Percentiles rank a stretch among this genome's conserved stretches.
Evolutionary conservation across 805 yeast species (phyloP).

Genomic region (Nakazawaea ernobii): DNA sequence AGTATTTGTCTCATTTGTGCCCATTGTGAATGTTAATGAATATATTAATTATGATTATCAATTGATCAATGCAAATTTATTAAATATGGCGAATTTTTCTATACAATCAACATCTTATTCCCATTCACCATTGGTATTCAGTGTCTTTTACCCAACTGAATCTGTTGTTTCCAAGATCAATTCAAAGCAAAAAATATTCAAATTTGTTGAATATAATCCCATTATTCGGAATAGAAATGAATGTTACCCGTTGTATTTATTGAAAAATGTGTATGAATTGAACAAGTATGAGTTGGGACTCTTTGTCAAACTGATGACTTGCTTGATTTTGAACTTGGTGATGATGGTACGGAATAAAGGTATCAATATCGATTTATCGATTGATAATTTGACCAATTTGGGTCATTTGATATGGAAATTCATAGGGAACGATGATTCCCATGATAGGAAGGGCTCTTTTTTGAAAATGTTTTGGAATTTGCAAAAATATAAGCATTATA

Average conservation of each 20-base stretch:
- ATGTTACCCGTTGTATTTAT: constrained; percentile 10
- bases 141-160: constrained; percentile 4
- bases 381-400: constrained; percentile 8
- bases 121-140: constrained; percentile 18
- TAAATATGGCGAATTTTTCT: constrained; percentile 15
- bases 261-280: constrained; percentile 14
- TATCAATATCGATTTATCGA: constrained; percentile 1
- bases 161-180: constrained; percentile 2
- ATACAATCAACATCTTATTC: constrained; percentile 14
- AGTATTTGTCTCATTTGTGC: constrained; percentile 17
- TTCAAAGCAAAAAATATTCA: constrained; percentile 1
- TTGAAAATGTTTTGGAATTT: constrained; percentile 1
- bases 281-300: constrained; percentile 14
- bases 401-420: constrained; percentile 15
- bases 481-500: constrained; percentile 14
- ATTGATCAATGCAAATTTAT: constrained; percentile 18
- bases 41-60: constrained; percentile 16
- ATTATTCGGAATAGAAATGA: constrained; percentile 4
- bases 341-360: constrained; percentile 5
- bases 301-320: constrained; percentile 16
- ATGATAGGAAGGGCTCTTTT: not conserved
- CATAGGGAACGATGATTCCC: not conserved
- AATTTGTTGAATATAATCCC: constrained; percentile 12
- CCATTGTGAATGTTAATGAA: constrained; percentile 19
- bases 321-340: constrained; percentile 17